Base-by-base conservation (phyloP, 116 monocot species). In the Cymodocea nodosa region DNA sequence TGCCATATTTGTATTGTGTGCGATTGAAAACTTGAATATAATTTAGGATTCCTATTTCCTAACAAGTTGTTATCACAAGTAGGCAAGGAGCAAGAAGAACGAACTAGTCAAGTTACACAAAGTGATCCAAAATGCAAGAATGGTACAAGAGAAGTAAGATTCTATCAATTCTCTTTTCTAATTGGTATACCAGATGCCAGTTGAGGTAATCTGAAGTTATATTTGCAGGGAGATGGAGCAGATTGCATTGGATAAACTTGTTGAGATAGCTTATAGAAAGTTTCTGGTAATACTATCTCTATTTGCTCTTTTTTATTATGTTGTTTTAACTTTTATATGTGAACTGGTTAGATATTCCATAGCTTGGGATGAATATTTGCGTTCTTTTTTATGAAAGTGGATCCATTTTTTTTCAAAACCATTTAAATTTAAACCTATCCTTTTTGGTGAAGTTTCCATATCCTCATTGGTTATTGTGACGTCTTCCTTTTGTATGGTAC, bases 211-310 rank as follows among this genome's bases (percentile, higher is more conserved):
- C 44, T 4, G 0, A 39, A 23, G 20, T 6, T 6, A 6, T 58
- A 14, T 8, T 30, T 51, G 24, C 60, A 70, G 70, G 60, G 51
- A 61, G 24, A 20, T 70, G 15, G 70, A 70, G 51, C 19, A 61
- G 23, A 0, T 70, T 60, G 70, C 70, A 4, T 30, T 70, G 70
- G 44, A 70, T 50, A 70, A 70, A 51, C 70, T 70, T 61, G 60
- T 70, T 39, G 70, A 61, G 60, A 60, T 51, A 10, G 59, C 70
- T 51, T 61, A 70, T 18, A 36, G 51, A 34, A 70, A 70, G 30
- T 39, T 60, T 61, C 44, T 50, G 60, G 70, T 70, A 61, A 59
- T 50, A 17, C 39, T 15, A 12, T 37, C 25, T 57, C 23, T 22
- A 12, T 23, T 57, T 59, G 7, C 9, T 59, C 14, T 59, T 34